Percentiles rank a stretch among this genome's conserved stretches.
Conservation (phyloP, 257 asterid genomes). For the Solanum chmielewskii region DNA sequence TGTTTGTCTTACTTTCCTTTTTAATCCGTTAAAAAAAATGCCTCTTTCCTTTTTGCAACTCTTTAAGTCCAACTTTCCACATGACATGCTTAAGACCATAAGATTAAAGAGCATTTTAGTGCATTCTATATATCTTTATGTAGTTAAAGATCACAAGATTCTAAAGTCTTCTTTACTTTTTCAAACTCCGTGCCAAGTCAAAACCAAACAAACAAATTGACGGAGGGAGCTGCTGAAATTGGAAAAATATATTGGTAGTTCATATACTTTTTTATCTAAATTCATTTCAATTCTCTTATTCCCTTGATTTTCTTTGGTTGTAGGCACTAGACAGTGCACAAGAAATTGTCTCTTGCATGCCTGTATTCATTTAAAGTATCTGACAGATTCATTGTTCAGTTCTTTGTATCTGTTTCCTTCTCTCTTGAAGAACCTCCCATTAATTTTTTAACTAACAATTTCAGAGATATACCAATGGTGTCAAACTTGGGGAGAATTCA, state of each 20-base stretch:
- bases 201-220: not conserved
- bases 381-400: not conserved
- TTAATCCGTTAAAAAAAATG: not conserved
- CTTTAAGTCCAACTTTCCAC: not conserved
- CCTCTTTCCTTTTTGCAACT: not conserved
- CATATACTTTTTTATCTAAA: not conserved
- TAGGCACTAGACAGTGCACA: not conserved
- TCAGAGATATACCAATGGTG: not conserved
- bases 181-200: not conserved
- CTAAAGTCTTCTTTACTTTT: not conserved
- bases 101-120: not conserved
- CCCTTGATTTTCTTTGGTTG: not conserved
- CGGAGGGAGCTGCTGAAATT: not conserved
- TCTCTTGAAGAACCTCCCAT: not conserved
- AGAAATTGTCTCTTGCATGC: not conserved
- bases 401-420: not conserved
- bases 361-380: not conserved
- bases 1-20: not conserved
- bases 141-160: not conserved
- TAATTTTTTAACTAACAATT: not conserved
- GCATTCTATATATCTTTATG: not conserved
- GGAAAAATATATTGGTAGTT: not conserved
- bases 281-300: not conserved
- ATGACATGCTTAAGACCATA: not conserved
- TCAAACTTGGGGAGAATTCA: conserved; percentile 5